Conservation (phyloP, 2,329 filamentous ascomycete genomes). For the Chalaropsis thielavioides region DNA sequence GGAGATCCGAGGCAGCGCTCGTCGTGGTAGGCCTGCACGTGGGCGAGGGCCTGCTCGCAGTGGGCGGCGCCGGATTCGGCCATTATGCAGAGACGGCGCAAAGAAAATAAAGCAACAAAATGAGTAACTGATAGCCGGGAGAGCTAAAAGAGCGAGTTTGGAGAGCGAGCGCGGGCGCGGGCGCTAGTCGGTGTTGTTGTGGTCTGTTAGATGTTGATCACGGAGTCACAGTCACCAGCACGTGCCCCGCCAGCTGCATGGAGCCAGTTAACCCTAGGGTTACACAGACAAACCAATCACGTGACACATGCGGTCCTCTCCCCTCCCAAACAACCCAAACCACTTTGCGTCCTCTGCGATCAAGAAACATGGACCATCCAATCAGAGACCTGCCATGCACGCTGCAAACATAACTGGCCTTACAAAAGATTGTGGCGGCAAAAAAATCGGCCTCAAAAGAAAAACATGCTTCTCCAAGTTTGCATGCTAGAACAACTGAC, state of each 20-base stretch:
- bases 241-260: too few species aligned
- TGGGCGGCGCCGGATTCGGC: conserved; percentile 15
- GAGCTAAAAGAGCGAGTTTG: too few species aligned
- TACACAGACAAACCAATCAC: background rate
- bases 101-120: background rate
- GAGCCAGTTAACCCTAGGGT: conserved; percentile 7
- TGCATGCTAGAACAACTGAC: too few species aligned
- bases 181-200: too few species aligned
- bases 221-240: background rate
- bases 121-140: too few species aligned
- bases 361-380: background rate
- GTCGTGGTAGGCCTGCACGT: conserved; percentile 20
- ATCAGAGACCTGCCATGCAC: background rate
- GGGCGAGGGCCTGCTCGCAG: conserved; percentile 19
- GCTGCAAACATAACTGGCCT: background rate
- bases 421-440: background rate
- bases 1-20: conserved; percentile 20
- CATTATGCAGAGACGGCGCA: background rate
- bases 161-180: too few species aligned
- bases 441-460: background rate
- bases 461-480: too few species aligned
- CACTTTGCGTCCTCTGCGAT: background rate
- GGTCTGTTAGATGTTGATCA: background rate
- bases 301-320: background rate
- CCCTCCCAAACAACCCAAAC: too few species aligned